Conservation (phyloP, 129 eudicot genomes). For the Rutidosis leptorrhynchoides region DNA sequence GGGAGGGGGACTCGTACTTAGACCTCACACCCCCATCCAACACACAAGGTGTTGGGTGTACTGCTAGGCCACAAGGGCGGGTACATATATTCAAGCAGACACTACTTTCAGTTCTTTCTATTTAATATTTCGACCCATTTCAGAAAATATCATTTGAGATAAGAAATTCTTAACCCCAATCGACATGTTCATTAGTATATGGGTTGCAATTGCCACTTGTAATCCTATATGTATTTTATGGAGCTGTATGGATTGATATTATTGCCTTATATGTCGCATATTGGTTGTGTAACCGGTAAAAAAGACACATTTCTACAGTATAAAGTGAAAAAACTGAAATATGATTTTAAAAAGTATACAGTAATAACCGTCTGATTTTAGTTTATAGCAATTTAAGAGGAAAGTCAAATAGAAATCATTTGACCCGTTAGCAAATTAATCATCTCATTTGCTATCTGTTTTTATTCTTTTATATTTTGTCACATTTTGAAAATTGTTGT, state of each 20-base stretch:
- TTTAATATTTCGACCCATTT: neutral
- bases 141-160: too few relatives aligned
- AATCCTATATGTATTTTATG: neutral
- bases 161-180: neutral
- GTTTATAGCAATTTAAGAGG: neutral
- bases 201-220: neutral
- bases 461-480: neutral
- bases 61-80: too few relatives aligned
- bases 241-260: neutral
- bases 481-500: constrained; percentile 8
- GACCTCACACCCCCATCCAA: too few relatives aligned
- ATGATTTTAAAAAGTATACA: neutral
- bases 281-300: neutral
- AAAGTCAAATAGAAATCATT: neutral
- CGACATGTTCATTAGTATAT: neutral
- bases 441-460: neutral
- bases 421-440: neutral
- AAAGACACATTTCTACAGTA: neutral
- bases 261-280: neutral
- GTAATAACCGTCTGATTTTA: neutral
- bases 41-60: too few relatives aligned
- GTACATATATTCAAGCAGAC: too few relatives aligned
- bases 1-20: too few relatives aligned
- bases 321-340: neutral
- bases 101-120: too few relatives aligned